phyloP scores from a whole-genome alignment of 73 alveolate species.

The Strombidium stylifer region DNA sequence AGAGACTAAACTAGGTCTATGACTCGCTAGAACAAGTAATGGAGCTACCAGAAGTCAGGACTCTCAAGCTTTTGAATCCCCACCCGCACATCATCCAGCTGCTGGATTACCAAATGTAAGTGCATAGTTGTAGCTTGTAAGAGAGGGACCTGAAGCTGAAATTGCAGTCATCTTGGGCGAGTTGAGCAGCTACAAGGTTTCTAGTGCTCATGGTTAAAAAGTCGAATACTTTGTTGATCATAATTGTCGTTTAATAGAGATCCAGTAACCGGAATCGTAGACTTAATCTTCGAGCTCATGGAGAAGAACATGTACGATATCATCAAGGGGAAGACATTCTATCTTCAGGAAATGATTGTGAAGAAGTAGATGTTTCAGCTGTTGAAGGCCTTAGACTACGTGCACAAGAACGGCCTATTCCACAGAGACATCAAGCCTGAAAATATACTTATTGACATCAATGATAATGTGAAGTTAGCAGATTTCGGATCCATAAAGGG shows the following conservation, averaged over 20 bases:
- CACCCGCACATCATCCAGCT: no score
- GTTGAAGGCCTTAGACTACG: slow-evolving; percentile 84
- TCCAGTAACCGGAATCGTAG: slow-evolving; percentile 94
- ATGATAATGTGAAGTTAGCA: slow-evolving; percentile 71
- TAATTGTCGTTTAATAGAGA: no score
- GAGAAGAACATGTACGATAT: slow-evolving; percentile 92
- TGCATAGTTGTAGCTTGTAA: no score
- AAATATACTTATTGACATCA: slow-evolving; percentile 32
- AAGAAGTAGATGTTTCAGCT: slow-evolving; percentile 79
- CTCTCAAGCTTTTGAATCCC: no score
- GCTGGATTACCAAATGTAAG: no score
- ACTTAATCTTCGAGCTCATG: slow-evolving; percentile 95
- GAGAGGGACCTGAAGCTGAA: no score
- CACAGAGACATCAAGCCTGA: slow-evolving; percentile 4
- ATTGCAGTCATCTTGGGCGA: no score
- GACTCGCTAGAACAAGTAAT: no score
- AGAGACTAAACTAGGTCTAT: no score
- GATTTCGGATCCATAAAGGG: slow-evolving; percentile 94
- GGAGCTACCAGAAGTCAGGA: no score
- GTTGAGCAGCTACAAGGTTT: no score
- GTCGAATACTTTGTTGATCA: background rate
- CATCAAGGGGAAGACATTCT: slow-evolving; percentile 76
- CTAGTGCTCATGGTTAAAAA: no score
- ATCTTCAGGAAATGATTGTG: slow-evolving; percentile 73
- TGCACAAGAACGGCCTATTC: slow-evolving; percentile 60